These are phyloP conservation scores for Thermothielavioides terrestris DNA, from an alignment of 495 filamentous ascomycete genomes.

Conservation along the genomic window DNA sequence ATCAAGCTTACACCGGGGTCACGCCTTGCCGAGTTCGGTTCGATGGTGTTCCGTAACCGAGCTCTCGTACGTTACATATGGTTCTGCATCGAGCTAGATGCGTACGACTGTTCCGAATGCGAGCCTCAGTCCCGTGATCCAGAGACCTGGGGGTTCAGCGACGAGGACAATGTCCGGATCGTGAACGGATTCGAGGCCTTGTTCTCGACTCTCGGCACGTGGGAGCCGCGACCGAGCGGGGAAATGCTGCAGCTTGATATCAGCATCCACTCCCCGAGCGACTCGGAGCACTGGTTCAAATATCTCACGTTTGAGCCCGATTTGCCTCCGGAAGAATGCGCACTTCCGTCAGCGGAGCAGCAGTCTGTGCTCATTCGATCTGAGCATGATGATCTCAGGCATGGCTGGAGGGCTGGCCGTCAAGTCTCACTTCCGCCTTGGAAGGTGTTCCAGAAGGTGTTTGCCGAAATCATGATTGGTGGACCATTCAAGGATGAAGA, in stretches of 20 bases:
- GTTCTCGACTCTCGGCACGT: slow-evolving; percentile 30
- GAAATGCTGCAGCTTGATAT: slow-evolving; percentile 35
- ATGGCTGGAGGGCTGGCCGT: slow-evolving; percentile 23
- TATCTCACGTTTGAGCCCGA: slow-evolving; percentile 27
- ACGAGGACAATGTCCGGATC: slow-evolving; percentile 19
- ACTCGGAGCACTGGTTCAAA: slow-evolving; percentile 31
- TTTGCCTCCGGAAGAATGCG: slow-evolving; percentile 17
- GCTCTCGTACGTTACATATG: slow-evolving; percentile 31
- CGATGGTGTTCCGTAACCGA: slow-evolving; percentile 29
- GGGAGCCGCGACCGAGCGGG: no score
- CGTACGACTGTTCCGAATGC: slow-evolving; percentile 28
- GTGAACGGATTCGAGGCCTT: slow-evolving; percentile 27
- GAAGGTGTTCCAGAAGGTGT: slow-evolving; percentile 19
- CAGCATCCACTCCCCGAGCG: slow-evolving; percentile 32
- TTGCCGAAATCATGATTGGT: slow-evolving; percentile 15
- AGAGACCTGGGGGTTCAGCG: no score
- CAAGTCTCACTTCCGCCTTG: slow-evolving; percentile 18
- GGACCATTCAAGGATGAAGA: slow-evolving; percentile 20
- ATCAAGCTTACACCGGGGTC: slow-evolving; percentile 27
- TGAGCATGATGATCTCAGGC: slow-evolving; percentile 19
- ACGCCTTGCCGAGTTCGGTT: slow-evolving; percentile 14
- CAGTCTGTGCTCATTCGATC: no score
- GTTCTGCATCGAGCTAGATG: slow-evolving; percentile 32
- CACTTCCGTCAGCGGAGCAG: no score
- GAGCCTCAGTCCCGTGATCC: slow-evolving; percentile 17